Evolutionary conservation across 768 basidiomycete genomes (phyloP).

Genomic region (Xerocomellus amylosporus): DNA sequence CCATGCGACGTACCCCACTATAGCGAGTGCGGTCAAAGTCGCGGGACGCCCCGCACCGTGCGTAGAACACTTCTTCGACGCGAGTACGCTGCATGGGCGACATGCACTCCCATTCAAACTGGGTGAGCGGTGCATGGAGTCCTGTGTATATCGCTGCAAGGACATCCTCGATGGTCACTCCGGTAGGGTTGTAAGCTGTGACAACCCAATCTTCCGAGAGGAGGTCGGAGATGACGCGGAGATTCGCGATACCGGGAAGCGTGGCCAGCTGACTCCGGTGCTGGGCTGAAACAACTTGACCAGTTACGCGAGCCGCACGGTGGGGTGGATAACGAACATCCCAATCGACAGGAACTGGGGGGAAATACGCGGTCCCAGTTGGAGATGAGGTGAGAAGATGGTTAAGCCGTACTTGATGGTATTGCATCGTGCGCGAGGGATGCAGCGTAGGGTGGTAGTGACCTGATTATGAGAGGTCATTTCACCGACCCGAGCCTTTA

Average conservation of each 20-base stretch:
- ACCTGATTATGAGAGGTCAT: neutral
- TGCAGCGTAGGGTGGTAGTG: neutral
- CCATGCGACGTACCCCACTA: slow-evolving; percentile 46
- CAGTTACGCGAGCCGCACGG: slow-evolving; percentile 17
- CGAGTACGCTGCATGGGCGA: slow-evolving; percentile 42
- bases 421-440: slow-evolving; percentile 11
- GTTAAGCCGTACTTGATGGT: slow-evolving; percentile 15
- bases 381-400: slow-evolving; percentile 15
- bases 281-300: slow-evolving; percentile 1
- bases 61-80: slow-evolving; percentile 41
- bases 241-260: slow-evolving; percentile 35
- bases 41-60: slow-evolving; percentile 42
- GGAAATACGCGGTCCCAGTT: slow-evolving; percentile 9
- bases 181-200: slow-evolving; percentile 38
- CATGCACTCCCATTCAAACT: slow-evolving; percentile 43
- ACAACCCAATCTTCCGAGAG: slow-evolving; percentile 45
- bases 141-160: slow-evolving; percentile 44
- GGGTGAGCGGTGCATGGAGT: slow-evolving; percentile 38
- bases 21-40: slow-evolving; percentile 36
- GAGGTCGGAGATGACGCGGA: slow-evolving; percentile 47
- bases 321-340: slow-evolving; percentile 47
- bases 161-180: slow-evolving; percentile 53
- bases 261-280: slow-evolving; percentile 45
- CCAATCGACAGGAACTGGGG: slow-evolving; percentile 41
- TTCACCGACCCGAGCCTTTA: slow-evolving; percentile 15